Percentiles rank a stretch among this genome's conserved stretches.
Evolutionary conservation across 805 yeast genomes (phyloP).

Genomic region (Vanderwaltozyma verrucispora): DNA sequence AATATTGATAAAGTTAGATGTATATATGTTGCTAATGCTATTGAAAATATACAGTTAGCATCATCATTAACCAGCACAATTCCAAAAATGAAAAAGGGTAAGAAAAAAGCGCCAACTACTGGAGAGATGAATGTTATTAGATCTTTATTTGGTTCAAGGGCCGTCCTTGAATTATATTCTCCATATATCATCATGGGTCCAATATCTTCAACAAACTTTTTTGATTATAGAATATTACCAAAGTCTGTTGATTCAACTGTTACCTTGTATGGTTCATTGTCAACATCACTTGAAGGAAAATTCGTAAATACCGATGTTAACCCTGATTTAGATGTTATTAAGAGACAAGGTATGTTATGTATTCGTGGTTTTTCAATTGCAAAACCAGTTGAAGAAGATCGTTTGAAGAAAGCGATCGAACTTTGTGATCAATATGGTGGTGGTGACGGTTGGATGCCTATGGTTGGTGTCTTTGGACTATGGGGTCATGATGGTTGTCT

Average conservation of each 20-base stretch:
- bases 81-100: slow-evolving; percentile 8
- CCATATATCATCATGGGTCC: slow-evolving; percentile 41
- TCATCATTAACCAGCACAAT: slow-evolving; percentile 10
- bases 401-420: slow-evolving; percentile 22
- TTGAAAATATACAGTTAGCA: slow-evolving; percentile 10
- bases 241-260: slow-evolving; percentile 21
- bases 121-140: slow-evolving; percentile 33
- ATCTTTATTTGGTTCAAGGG: slow-evolving; percentile 38
- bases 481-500: slow-evolving; percentile 70
- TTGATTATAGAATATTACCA: slow-evolving; percentile 46
- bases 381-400: slow-evolving; percentile 30
- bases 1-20: slow-evolving; percentile 30
- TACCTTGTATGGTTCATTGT: slow-evolving; percentile 44
- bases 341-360: slow-evolving; percentile 40
- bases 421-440: slow-evolving; percentile 29
- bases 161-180: slow-evolving; percentile 40
- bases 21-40: slow-evolving; percentile 31
- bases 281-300: slow-evolving; percentile 53
- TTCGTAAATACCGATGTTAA: slow-evolving; percentile 30
- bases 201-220: slow-evolving; percentile 45
- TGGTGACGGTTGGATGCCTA: slow-evolving; percentile 42
- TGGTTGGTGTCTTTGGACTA: slow-evolving; percentile 43
- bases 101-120: slow-evolving; percentile 10
- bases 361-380: slow-evolving; percentile 63
- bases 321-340: slow-evolving; percentile 25